Evolutionary conservation across 176 grass and related monocot genomes (phyloP).

Genomic region (Zea luxurians): DNA sequence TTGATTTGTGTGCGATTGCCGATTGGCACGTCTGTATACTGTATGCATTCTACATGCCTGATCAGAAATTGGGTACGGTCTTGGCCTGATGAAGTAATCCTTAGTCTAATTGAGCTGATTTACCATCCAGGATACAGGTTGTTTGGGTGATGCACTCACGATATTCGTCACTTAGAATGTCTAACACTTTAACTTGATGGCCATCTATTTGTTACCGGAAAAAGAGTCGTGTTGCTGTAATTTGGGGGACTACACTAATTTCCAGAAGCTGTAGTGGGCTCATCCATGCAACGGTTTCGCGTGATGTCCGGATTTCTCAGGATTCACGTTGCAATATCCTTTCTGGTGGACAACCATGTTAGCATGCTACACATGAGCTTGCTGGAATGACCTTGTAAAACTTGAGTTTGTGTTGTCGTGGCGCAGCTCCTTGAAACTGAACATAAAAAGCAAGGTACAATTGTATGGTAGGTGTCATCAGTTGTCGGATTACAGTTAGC

Average conservation of each 20-base stretch:
- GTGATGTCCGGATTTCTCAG: neutral
- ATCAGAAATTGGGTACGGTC: neutral
- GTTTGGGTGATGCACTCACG: neutral
- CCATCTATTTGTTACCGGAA: neutral
- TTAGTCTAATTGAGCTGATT: neutral
- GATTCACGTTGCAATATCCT: neutral
- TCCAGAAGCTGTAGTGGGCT: neutral
- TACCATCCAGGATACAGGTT: neutral
- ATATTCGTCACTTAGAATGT: constrained; percentile 8
- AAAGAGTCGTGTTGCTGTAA: neutral
- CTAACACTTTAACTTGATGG: neutral
- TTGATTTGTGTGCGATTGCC: neutral
- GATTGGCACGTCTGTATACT: neutral
- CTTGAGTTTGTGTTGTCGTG: neutral
- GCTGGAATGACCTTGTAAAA: neutral
- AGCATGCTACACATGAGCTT: neutral
- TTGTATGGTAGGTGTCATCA: neutral
- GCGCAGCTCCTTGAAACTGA: neutral
- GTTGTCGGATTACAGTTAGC: neutral
- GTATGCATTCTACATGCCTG: neutral
- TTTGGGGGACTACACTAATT: neutral
- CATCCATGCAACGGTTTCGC: neutral
- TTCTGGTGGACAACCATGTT: neutral
- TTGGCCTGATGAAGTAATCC: neutral
- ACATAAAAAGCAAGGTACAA: neutral